These are phyloP conservation scores for Cutaneotrichosporon sp. DNA, from an alignment of 1,284 basidiomycete genomes.

Conservation along the genomic window DNA sequence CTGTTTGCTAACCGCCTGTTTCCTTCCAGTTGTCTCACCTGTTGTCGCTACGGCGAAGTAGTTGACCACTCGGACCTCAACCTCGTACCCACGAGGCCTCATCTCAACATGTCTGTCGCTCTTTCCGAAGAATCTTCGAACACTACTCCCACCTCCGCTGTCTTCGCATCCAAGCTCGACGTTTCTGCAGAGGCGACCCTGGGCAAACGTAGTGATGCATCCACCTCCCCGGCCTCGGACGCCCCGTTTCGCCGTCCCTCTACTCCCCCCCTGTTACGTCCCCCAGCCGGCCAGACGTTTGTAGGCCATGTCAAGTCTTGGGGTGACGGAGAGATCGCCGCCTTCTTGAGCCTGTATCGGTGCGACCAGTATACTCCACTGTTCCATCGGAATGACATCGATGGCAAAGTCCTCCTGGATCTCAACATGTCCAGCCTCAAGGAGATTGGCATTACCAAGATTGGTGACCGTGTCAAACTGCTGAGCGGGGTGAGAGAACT, in stretches of 20 bases:
- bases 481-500: constrained; percentile 74
- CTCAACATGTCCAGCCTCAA: constrained; percentile 76
- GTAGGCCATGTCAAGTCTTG: constrained; percentile 36
- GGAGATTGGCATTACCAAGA: constrained; percentile 80
- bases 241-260: constrained; percentile 19
- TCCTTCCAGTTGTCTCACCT: too few relatives aligned
- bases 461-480: constrained; percentile 84
- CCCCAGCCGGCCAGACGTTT: constrained; percentile 27
- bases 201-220: not conserved
- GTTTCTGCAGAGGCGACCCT: not conserved
- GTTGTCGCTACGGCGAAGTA: too few relatives aligned
- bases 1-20: too few relatives aligned
- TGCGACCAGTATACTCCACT: constrained; percentile 62
- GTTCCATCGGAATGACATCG: constrained; percentile 79
- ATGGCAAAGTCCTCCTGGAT: constrained; percentile 81
- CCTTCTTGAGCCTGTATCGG: constrained; percentile 49
- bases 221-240: not conserved
- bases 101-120: not conserved
- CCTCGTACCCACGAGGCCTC: too few relatives aligned
- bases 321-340: constrained; percentile 32
- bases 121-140: constrained; percentile 12
- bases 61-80: too few relatives aligned
- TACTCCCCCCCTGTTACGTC: constrained; percentile 33
- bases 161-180: constrained; percentile 12
- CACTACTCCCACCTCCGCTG: constrained; percentile 35